Evolutionary conservation across 306 rosid genomes (phyloP).

Genomic region (Citrullus mucosospermus): DNA sequence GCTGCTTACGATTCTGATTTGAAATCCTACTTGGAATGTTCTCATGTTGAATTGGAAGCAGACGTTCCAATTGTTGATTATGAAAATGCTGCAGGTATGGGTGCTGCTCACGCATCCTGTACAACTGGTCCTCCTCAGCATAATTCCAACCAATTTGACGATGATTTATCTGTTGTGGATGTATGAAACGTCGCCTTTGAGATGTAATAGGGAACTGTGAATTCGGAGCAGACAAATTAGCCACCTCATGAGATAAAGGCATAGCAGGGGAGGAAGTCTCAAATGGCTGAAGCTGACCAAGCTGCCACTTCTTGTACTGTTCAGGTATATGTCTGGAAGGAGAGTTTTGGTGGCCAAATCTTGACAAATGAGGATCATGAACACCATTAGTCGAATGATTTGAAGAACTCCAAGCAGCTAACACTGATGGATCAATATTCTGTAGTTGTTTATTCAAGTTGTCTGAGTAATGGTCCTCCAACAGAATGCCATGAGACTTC

Average conservation of each 20-base stretch:
- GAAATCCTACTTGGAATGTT: conserved; percentile 10
- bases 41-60: conserved; percentile 25
- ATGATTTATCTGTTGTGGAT: conserved; percentile 18
- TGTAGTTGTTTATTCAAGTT: conserved; percentile 1
- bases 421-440: conserved; percentile 9
- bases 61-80: conserved; percentile 22
- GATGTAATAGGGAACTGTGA: conserved; percentile 27
- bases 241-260: conserved; percentile 16
- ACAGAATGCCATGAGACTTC: conserved; percentile 1
- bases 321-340: conserved; percentile 12
- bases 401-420: conserved; percentile 17
- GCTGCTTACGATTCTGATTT: conserved; percentile 14
- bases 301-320: conserved; percentile 12
- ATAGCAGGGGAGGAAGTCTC: conserved; percentile 15
- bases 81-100: conserved; percentile 25
- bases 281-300: conserved; percentile 9
- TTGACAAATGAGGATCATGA: conserved; percentile 14
- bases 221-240: conserved; percentile 23
- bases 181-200: conserved; percentile 22
- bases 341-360: conserved; percentile 19
- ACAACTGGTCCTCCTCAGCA: conserved; percentile 22
- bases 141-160: conserved; percentile 31
- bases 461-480: conserved; percentile 10
- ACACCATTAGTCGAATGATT: conserved; percentile 13
- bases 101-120: conserved; percentile 16